These are phyloP conservation scores for Pleurostoma richardsiae DNA, from an alignment of 2,329 filamentous ascomycete genomes.

Conservation along the genomic window DNA sequence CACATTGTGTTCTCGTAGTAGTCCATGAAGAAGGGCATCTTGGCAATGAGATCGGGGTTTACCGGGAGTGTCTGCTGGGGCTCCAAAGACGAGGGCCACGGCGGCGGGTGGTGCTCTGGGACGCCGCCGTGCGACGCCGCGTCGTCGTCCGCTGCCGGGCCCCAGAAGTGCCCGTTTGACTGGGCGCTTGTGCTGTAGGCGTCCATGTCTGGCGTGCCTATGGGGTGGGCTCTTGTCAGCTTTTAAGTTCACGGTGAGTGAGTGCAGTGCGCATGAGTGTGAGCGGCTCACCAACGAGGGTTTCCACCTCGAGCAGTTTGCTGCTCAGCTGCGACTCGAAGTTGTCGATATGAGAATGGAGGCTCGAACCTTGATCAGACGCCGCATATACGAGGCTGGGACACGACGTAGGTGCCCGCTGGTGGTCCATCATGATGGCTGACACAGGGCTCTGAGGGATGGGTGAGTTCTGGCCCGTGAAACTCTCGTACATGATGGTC, in stretches of 20 bases:
- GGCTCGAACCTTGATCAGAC: slow-evolving; percentile 55
- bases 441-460: slow-evolving; percentile 51
- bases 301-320: slow-evolving; percentile 51
- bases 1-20: slow-evolving; percentile 94
- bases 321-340: slow-evolving; percentile 51
- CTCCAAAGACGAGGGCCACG: slow-evolving; percentile 42
- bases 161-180: slow-evolving; percentile 43
- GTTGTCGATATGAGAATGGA: slow-evolving; percentile 53
- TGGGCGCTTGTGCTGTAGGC: slow-evolving; percentile 45
- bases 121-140: slow-evolving; percentile 32
- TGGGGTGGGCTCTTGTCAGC: not conserved
- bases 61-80: slow-evolving; percentile 41
- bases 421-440: slow-evolving; percentile 50
- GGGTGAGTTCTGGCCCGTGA: slow-evolving; percentile 45
- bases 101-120: slow-evolving; percentile 35
- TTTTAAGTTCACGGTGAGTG: no score
- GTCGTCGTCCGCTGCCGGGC: slow-evolving; percentile 38
- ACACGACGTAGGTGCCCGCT: slow-evolving; percentile 52
- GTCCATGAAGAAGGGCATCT: slow-evolving; percentile 84
- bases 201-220: slow-evolving; percentile 49
- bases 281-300: slow-evolving; percentile 31
- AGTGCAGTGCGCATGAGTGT: not conserved
- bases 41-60: slow-evolving; percentile 62
- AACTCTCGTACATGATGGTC: slow-evolving; percentile 52
- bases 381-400: slow-evolving; percentile 57